Evolutionary conservation across 2,329 filamentous ascomycete genomes (phyloP), one percentile per base, ranked within the genome.

Genomic region (Nemania sp.): DNA sequence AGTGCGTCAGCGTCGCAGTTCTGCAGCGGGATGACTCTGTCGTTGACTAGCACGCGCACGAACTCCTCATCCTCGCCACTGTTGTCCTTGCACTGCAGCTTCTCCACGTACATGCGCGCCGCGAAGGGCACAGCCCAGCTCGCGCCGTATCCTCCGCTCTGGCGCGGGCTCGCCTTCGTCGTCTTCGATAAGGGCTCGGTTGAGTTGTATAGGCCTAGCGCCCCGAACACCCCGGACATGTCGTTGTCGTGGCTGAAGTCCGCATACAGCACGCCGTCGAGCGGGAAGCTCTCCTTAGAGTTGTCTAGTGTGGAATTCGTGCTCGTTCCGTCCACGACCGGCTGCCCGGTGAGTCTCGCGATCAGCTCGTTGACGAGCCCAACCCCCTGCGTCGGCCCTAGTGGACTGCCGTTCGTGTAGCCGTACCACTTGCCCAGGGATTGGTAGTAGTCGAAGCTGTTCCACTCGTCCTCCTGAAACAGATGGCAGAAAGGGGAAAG

Each of bases 191-290:
- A 73, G 9, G 79, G 75, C 12, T 68, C 65, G 0, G 84, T 90
- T 37, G 72, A 73, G 61, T 91, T 89, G 73, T 91, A 96, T 22
- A 96, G 74, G 0, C 91, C 89, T 59, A 97, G 68, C 0, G 91
- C 90, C 5, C 84, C 84, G 67, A 89, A 89, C 6, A 95, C 83
- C 6, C 81, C 80, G 24, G 82, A 83, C 84, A 97, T 91, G 67
- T 88, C 86, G 70, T 95, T 96, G 72, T 97, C 92, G 71, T 97
- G 92, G 59, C 86, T 90, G 68, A 97, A 96, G 71, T 97, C 92
- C 0, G 90, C 91, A 66, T 95, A 97, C 1, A 96, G 73, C 9
- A 73, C 74, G 37, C 75, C 72, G 57, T 80, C 78, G 0, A 96
- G 74, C 0, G 92, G 91, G 65, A 96, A 97, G 0, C 89, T 92